These are phyloP conservation scores for Madurella mycetomatis DNA, from an alignment of 2,329 filamentous ascomycete species.

Conservation along the genomic window DNA sequence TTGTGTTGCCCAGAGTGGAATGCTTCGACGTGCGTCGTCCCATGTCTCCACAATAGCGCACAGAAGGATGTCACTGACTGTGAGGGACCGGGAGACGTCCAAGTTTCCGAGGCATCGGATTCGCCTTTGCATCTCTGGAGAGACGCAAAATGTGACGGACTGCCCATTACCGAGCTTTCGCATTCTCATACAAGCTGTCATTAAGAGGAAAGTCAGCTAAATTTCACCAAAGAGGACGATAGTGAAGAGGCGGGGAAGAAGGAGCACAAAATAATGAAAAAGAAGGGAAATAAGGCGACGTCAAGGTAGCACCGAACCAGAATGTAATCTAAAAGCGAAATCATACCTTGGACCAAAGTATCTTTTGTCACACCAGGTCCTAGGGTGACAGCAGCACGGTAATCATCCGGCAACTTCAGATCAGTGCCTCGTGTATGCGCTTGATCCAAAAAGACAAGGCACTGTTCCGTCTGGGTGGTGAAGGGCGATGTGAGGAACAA, in stretches of 20 bases:
- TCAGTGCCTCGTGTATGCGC: constrained; percentile 59
- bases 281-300: neutral
- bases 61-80: constrained; percentile 50
- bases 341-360: constrained; percentile 59
- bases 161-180: constrained; percentile 63
- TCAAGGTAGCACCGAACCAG: too few species aligned
- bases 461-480: constrained; percentile 51
- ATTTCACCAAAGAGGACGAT: neutral
- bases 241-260: constrained; percentile 3
- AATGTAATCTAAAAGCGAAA: neutral
- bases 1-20: constrained; percentile 59
- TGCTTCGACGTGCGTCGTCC: constrained; percentile 42
- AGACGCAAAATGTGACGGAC: constrained; percentile 57
- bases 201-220: too few species aligned
- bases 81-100: constrained; percentile 28
- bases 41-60: constrained; percentile 60
- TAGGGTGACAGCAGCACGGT: constrained; percentile 63
- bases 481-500: constrained; percentile 56
- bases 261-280: too few species aligned
- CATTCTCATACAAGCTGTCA: constrained; percentile 65
- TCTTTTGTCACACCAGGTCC: constrained; percentile 65
- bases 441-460: constrained; percentile 57
- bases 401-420: constrained; percentile 49
- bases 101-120: constrained; percentile 41
- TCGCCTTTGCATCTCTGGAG: constrained; percentile 50